Conservation (phyloP, 148 eudicot genomes). For the Nyssa sinensis region DNA sequence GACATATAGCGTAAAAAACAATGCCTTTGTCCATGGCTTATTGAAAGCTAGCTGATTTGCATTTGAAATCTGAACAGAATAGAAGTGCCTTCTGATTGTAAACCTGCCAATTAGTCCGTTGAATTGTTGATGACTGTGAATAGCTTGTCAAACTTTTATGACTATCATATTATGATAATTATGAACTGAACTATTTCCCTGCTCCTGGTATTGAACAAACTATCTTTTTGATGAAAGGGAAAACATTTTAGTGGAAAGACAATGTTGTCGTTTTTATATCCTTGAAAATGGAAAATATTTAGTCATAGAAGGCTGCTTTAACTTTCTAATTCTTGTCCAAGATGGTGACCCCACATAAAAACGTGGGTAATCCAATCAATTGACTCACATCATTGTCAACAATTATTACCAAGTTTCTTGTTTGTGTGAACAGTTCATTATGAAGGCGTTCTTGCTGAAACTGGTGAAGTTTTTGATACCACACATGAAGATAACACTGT, state of each 20-base stretch:
- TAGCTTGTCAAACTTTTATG: no score
- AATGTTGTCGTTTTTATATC: no score
- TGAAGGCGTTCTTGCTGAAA: constrained; percentile 85
- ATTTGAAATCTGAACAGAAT: no score
- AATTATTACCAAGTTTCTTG: neutral
- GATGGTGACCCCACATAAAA: neutral
- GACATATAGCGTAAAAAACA: no score
- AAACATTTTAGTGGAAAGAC: neutral
- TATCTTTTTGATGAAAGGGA: neutral
- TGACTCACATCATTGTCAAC: neutral
- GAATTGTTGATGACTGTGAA: no score
- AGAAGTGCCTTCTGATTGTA: no score
- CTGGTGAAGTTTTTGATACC: constrained; percentile 91
- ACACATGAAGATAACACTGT: constrained; percentile 87
- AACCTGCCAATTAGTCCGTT: no score
- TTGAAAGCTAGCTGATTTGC: no score
- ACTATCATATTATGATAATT: no score
- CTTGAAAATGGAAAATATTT: no score
- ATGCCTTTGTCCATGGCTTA: no score
- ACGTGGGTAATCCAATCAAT: neutral
- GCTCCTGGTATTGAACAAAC: neutral
- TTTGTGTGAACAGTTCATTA: constrained; percentile 68
- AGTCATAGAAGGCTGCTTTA: neutral
- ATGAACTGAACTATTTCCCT: no score
- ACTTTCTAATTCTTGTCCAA: neutral